phyloP scores from a whole-genome alignment of 2,329 filamentous ascomycete species.

The Diaporthe helianthi region DNA sequence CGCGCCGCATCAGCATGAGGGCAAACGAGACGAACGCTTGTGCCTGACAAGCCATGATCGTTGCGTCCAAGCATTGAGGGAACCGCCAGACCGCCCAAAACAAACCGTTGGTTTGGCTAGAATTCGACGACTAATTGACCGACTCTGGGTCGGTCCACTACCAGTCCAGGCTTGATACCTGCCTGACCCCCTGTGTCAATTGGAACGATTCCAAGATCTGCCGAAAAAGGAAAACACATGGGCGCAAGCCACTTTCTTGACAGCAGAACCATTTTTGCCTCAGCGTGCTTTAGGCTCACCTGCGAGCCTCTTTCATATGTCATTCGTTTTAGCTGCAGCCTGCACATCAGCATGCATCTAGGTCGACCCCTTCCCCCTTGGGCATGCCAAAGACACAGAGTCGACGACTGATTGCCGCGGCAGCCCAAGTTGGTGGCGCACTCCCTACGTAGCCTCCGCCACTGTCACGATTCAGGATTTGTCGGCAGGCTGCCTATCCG shows the following conservation, averaged over 20 bases:
- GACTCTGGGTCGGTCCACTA: slow-evolving; percentile 5
- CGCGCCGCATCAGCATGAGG: background rate
- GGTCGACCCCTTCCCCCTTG: background rate
- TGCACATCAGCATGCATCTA: background rate
- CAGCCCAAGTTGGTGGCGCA: background rate
- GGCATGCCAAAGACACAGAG: background rate
- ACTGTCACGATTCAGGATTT: slow-evolving; percentile 16
- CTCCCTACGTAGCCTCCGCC: slow-evolving; percentile 7
- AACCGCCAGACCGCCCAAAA: slow-evolving; percentile 24
- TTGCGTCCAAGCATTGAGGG: slow-evolving; percentile 3
- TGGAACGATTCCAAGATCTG: slow-evolving; percentile 22
- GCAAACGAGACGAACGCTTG: slow-evolving; percentile 1
- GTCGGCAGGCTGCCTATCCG: slow-evolving; percentile 16
- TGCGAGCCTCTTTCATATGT: slow-evolving; percentile 17
- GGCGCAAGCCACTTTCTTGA: slow-evolving; percentile 1
- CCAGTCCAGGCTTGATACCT: slow-evolving; percentile 13
- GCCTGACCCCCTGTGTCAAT: slow-evolving; percentile 20
- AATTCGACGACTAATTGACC: slow-evolving; percentile 26
- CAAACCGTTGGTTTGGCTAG: slow-evolving; percentile 8
- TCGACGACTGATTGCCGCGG: background rate
- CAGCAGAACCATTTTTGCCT: background rate
- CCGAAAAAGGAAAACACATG: background rate
- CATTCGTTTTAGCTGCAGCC: background rate
- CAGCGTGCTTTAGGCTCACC: background rate
- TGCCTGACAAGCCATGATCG: slow-evolving; percentile 14